phyloP scores from a whole-genome alignment of 805 yeast species.

The Blastobotrys peoriensis region DNA sequence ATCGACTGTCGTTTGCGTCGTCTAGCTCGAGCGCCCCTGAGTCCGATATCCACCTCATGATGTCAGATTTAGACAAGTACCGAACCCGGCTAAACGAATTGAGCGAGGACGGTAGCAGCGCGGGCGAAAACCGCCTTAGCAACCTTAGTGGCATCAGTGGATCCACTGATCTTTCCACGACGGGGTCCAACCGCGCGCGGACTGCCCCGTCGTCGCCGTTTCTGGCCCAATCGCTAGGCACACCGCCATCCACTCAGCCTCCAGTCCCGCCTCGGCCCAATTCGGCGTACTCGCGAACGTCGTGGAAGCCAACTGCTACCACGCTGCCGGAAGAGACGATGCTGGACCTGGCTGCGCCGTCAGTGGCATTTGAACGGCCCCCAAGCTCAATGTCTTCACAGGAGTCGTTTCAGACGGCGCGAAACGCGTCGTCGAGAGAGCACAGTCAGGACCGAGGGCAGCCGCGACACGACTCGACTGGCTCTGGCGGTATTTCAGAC shows the following conservation, averaged over 20 bases:
- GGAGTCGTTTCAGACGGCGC: neutral
- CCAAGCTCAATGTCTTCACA: neutral
- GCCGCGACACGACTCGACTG: too few relatives aligned
- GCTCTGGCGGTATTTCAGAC: too few relatives aligned
- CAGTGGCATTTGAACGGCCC: neutral
- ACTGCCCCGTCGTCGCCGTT: neutral
- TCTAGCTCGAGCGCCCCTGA: too few relatives aligned
- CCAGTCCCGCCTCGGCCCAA: neutral
- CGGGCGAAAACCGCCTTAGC: too few relatives aligned
- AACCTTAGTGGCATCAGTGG: neutral
- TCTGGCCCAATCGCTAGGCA: neutral
- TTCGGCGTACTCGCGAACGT: neutral
- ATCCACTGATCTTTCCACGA: too few relatives aligned
- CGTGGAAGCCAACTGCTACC: neutral
- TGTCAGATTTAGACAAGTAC: neutral
- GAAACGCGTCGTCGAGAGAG: conserved; percentile 39
- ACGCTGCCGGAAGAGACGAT: neutral
- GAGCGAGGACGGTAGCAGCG: neutral
- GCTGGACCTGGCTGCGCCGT: neutral
- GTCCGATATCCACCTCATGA: neutral
- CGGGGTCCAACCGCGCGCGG: neutral
- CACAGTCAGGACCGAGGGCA: too few relatives aligned
- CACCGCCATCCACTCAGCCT: neutral
- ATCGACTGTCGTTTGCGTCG: too few relatives aligned
- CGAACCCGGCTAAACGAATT: neutral